A percentile compares a stretch with the other conserved stretches of the same genome.
These are phyloP conservation scores for Chlamydomonas incerta DNA, from an alignment of 139 green algal genomes.

Conservation along the genomic window DNA sequence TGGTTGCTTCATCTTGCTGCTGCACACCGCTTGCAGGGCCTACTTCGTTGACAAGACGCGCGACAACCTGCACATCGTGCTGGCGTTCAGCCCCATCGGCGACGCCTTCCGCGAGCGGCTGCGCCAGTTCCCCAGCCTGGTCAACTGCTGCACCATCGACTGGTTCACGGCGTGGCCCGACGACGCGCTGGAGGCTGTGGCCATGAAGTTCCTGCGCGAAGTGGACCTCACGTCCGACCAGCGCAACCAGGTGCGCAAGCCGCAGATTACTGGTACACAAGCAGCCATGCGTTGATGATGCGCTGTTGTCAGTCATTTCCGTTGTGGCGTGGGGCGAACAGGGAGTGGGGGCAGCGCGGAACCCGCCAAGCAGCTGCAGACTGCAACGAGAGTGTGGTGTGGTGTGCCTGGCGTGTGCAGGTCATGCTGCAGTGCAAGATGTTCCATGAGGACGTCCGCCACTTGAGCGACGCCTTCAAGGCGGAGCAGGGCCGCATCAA, in stretches of 20 bases:
- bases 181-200: slow-evolving; percentile 81
- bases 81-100: slow-evolving; percentile 81
- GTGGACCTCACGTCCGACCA: slow-evolving; percentile 39
- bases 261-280: too few species aligned
- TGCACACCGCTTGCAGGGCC: slow-evolving; percentile 46
- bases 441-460: slow-evolving; percentile 62
- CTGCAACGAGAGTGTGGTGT: too few species aligned
- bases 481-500: slow-evolving; percentile 78
- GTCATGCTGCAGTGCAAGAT: slow-evolving; percentile 63
- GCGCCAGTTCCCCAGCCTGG: slow-evolving; percentile 79
- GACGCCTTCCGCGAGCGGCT: slow-evolving; percentile 80
- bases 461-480: slow-evolving; percentile 51
- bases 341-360: too few species aligned
- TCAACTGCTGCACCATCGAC: slow-evolving; percentile 90
- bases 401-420: background rate
- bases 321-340: too few species aligned
- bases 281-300: too few species aligned
- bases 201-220: slow-evolving; percentile 78
- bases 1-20: too few species aligned
- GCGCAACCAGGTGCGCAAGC: background rate
- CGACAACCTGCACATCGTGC: slow-evolving; percentile 78
- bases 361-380: too few species aligned
- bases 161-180: slow-evolving; percentile 77
- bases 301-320: too few species aligned
- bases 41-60: slow-evolving; percentile 70